Percentiles rank a stretch among this genome's conserved stretches.
Evolutionary conservation across 2,329 filamentous ascomycete species (phyloP).

Genomic region (Lizonia empirigonia): DNA sequence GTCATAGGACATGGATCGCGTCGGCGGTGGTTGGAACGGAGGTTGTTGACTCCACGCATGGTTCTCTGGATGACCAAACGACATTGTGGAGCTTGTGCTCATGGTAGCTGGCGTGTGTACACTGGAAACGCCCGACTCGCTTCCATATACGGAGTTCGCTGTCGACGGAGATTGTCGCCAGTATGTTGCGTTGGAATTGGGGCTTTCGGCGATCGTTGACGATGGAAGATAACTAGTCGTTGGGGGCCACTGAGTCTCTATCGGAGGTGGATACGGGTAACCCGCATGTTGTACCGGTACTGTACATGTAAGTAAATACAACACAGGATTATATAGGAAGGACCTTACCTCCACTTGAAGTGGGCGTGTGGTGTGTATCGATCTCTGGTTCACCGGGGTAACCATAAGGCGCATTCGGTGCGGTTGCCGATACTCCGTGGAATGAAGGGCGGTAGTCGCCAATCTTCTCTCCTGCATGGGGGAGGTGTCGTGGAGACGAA

Average conservation of each 20-base stretch:
- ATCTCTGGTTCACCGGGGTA: conserved; percentile 35
- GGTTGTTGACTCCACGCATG: conserved; percentile 37
- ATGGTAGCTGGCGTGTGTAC: conserved; percentile 44
- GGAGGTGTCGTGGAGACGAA: conserved; percentile 53
- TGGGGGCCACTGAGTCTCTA: conserved; percentile 47
- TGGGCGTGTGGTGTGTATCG: conserved; percentile 33
- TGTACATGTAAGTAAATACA: conserved; percentile 26
- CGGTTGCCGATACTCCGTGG: conserved; percentile 20
- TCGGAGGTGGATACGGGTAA: conserved; percentile 43
- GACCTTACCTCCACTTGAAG: conserved; percentile 36
- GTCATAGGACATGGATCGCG: conserved; percentile 49
- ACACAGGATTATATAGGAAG: background rate
- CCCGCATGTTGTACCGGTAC: conserved; percentile 41
- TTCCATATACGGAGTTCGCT: conserved; percentile 44
- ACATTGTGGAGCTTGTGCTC: conserved; percentile 46
- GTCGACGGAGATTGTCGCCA: conserved; percentile 46
- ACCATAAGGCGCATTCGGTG: conserved; percentile 30
- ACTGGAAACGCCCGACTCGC: conserved; percentile 44
- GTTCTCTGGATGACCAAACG: conserved; percentile 40
- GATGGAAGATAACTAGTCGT: conserved; percentile 41
- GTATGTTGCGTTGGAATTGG: conserved; percentile 39
- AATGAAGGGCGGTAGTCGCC: conserved; percentile 42
- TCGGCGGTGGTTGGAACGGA: conserved; percentile 40
- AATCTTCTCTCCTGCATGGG: conserved; percentile 33
- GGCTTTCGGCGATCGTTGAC: conserved; percentile 43